phyloP scores from a whole-genome alignment of 345 rosid species.

The Citrus reticulata region DNA sequence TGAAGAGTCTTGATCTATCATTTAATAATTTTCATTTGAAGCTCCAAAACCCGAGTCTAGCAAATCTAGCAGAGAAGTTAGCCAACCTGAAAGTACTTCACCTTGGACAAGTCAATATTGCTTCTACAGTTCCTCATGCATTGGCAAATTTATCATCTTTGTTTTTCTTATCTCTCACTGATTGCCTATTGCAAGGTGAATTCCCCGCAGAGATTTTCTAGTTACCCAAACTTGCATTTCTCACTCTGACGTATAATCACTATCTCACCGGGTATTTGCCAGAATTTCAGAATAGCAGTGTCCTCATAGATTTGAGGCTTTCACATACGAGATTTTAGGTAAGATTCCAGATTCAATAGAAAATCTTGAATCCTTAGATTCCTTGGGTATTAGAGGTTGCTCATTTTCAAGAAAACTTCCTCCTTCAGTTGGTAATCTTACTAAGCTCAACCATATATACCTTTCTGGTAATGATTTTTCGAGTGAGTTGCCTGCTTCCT shows the following conservation, averaged over 20 bases:
- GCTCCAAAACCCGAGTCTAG: background rate
- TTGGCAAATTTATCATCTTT: slow-evolving; percentile 10
- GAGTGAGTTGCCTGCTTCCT: no score
- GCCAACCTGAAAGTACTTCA: slow-evolving; percentile 13
- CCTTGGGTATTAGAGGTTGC: no score
- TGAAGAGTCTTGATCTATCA: slow-evolving; percentile 15
- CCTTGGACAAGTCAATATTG: background rate
- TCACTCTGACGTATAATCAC: background rate
- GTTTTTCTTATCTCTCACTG: background rate
- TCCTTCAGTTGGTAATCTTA: no score
- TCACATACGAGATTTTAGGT: no score
- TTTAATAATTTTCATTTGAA: background rate
- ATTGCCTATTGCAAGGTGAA: background rate
- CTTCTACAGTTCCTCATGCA: background rate
- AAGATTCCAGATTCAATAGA: no score
- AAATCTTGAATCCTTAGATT: no score
- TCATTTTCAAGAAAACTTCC: no score
- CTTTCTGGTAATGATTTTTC: no score
- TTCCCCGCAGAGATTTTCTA: slow-evolving; percentile 6
- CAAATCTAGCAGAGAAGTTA: background rate
- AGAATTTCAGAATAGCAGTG: no score
- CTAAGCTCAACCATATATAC: no score
- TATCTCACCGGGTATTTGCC: background rate
- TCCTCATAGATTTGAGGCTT: no score
- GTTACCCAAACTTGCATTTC: background rate